phyloP scores from a whole-genome alignment of 768 basidiomycete genomes.

The Russula sp. region DNA sequence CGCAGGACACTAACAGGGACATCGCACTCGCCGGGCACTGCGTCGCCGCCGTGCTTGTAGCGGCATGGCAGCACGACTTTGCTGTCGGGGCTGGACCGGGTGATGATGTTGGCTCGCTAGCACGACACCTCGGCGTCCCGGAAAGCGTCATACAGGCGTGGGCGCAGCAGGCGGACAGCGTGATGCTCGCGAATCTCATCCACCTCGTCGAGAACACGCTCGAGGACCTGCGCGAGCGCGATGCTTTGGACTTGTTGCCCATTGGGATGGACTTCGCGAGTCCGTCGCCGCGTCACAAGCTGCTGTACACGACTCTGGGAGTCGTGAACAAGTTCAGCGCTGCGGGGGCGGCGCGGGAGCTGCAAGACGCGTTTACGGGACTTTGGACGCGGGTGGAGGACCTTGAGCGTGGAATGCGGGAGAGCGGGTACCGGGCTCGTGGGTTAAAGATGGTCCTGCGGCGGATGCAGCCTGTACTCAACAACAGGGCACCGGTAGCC shows the following conservation, averaged over 20 bases:
- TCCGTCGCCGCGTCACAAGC: not conserved
- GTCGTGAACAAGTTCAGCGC: slow-evolving; percentile 14
- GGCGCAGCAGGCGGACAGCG: not conserved
- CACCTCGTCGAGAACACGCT: slow-evolving; percentile 5
- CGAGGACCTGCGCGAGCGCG: not conserved
- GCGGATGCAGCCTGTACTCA: not conserved
- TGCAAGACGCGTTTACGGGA: not conserved
- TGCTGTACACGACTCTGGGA: slow-evolving; percentile 1
- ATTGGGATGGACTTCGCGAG: not conserved
- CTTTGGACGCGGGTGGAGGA: slow-evolving; percentile 4
- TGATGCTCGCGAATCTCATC: slow-evolving; percentile 9
- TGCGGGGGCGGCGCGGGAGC: not conserved
- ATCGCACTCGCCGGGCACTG: slow-evolving; percentile 12
- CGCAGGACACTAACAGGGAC: slow-evolving; percentile 1
- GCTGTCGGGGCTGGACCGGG: not conserved
- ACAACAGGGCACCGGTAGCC: not conserved
- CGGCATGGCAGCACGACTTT: not conserved
- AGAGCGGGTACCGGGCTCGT: slow-evolving; percentile 9
- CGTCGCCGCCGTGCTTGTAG: slow-evolving; percentile 7
- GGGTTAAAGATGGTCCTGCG: slow-evolving; percentile 15
- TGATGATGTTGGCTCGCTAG: not conserved
- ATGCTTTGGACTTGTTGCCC: not conserved
- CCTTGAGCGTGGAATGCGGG: not conserved
- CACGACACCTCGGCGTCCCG: not conserved
- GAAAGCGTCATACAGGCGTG: slow-evolving; percentile 4